Evolutionary conservation across 1,139 yeast genomes (phyloP).

Genomic region (Protomyces gravidus): DNA sequence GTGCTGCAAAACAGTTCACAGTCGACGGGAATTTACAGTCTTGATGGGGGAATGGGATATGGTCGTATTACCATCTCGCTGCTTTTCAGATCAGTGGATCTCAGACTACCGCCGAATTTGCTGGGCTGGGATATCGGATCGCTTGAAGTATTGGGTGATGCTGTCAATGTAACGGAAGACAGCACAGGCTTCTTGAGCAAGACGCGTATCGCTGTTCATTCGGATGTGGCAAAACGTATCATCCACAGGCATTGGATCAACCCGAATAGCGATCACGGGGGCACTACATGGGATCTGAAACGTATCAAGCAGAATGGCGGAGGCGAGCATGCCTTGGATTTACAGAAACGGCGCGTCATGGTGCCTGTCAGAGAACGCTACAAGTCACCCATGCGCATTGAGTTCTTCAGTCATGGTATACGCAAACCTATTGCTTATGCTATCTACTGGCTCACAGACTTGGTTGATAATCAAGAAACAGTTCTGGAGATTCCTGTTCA

Average conservation of each 20-base stretch:
- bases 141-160: constrained; percentile 15
- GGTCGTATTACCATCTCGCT: constrained; percentile 28
- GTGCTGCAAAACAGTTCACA: constrained; percentile 27
- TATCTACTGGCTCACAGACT: constrained; percentile 26
- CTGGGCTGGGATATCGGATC: constrained; percentile 30
- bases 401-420: constrained; percentile 12
- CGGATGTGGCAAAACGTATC: constrained; percentile 12
- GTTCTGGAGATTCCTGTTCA: constrained; percentile 19
- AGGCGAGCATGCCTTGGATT: neutral
- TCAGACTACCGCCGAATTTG: constrained; percentile 22
- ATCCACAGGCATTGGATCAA: constrained; percentile 13
- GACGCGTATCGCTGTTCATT: constrained; percentile 9
- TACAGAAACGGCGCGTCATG: constrained; percentile 9
- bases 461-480: constrained; percentile 24
- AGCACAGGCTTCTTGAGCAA: constrained; percentile 4
- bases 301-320: constrained; percentile 5
- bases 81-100: constrained; percentile 25
- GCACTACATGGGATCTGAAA: constrained; percentile 17
- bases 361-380: constrained; percentile 28
- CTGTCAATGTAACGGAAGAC: constrained; percentile 10
- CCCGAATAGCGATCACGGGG: neutral
- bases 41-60: constrained; percentile 30
- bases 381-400: constrained; percentile 20
- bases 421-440: constrained; percentile 26
- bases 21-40: constrained; percentile 18